These are phyloP conservation scores for Chrysanthemum seticuspe DNA, from an alignment of 129 eudicot species.

Conservation along the genomic window DNA sequence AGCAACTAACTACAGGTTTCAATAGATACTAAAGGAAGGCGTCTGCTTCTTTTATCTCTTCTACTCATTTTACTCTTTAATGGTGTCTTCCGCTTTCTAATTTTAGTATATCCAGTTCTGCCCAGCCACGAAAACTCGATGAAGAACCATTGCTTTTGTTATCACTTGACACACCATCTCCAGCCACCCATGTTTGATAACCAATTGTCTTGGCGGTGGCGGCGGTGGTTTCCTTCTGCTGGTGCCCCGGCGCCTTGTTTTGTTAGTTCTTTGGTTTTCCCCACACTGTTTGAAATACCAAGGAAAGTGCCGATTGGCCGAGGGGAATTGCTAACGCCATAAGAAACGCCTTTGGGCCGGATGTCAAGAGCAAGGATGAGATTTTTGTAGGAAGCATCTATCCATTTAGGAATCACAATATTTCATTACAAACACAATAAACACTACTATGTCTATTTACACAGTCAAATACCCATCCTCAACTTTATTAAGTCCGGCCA, in stretches of 20 bases:
- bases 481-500: no score
- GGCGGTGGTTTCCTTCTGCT: constrained; percentile 22
- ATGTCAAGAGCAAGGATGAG: constrained; percentile 52
- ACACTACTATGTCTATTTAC: no score
- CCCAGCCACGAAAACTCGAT: constrained; percentile 86
- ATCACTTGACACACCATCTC: constrained; percentile 26
- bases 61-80: constrained; percentile 37
- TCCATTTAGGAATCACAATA: constrained; percentile 23
- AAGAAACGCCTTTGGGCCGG: constrained; percentile 82
- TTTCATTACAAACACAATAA: no score
- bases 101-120: constrained; percentile 49
- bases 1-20: not conserved
- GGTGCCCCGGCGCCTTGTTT: constrained; percentile 32
- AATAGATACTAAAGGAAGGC: constrained; percentile 25
- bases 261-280: constrained; percentile 22
- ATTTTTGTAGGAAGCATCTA: constrained; percentile 74
- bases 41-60: constrained; percentile 34
- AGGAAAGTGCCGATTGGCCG: constrained; percentile 55
- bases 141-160: constrained; percentile 20
- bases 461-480: no score
- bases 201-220: constrained; percentile 24
- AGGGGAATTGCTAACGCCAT: constrained; percentile 75
- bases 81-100: constrained; percentile 16
- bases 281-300: constrained; percentile 48
- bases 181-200: constrained; percentile 32